A percentile compares a stretch with the other conserved stretches of the same genome.
Evolutionary conservation across 805 yeast genomes (phyloP).

Genomic region (Candida piceae): DNA sequence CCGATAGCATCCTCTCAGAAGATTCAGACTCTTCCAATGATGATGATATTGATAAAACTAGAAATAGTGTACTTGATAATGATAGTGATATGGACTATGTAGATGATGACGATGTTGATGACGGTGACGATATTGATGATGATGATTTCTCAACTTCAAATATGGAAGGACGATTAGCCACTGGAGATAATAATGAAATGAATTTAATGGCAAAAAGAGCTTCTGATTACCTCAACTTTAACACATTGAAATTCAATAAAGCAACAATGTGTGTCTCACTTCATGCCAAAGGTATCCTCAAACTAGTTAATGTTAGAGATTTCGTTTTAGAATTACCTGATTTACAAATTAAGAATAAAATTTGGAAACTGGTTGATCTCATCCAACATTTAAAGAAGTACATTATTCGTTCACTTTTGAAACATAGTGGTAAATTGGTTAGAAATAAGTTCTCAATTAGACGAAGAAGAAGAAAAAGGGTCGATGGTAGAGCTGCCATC

Average conservation of each 20-base stretch:
- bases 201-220: conserved; percentile 74
- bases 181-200: conserved; percentile 9
- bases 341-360: conserved; percentile 51
- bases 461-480: conserved; percentile 11
- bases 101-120: conserved; percentile 6
- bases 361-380: conserved; percentile 72
- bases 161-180: too few relatives aligned
- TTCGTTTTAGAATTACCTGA: conserved; percentile 63
- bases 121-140: too few relatives aligned
- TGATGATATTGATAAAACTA: too few relatives aligned
- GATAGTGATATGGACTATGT: conserved; percentile 12
- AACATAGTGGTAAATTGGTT: conserved; percentile 70
- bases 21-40: not conserved
- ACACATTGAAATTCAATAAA: conserved; percentile 47
- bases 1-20: conserved; percentile 33
- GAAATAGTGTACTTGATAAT: too few relatives aligned
- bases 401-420: conserved; percentile 49
- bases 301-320: conserved; percentile 72
- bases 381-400: conserved; percentile 57
- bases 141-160: too few relatives aligned
- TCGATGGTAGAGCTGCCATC: conserved; percentile 2
- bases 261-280: conserved; percentile 64
- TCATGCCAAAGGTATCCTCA: conserved; percentile 64
- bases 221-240: conserved; percentile 63
- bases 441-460: conserved; percentile 55